phyloP scores from a whole-genome alignment of 108 stramenopile genomes.

The Epithemia pelagica region DNA sequence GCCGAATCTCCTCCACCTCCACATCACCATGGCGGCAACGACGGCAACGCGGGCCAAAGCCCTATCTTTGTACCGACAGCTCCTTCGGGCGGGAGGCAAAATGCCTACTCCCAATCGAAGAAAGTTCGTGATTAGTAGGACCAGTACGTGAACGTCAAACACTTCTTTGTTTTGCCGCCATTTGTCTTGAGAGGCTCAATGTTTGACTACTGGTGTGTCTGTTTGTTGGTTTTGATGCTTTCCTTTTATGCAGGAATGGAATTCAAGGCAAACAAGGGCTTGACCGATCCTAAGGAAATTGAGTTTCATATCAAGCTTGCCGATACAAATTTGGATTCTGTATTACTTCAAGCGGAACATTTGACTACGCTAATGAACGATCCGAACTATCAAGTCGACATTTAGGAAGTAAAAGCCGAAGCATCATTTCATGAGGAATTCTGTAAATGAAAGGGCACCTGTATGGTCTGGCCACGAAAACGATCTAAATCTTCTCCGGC shows the following conservation, averaged over 20 bases:
- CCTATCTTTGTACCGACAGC: slow-evolving; percentile 74
- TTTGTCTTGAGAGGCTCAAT: too few relatives aligned
- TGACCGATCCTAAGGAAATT: slow-evolving; percentile 68
- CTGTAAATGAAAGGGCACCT: slow-evolving; percentile 24
- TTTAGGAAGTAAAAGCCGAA: slow-evolving; percentile 5
- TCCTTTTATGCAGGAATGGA: slow-evolving; percentile 38
- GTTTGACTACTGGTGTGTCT: too few relatives aligned
- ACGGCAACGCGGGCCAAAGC: slow-evolving; percentile 40
- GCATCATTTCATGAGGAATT: neutral
- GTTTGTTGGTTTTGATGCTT: too few relatives aligned
- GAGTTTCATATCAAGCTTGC: slow-evolving; percentile 65
- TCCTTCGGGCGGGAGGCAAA: slow-evolving; percentile 59
- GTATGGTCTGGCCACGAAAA: slow-evolving; percentile 43
- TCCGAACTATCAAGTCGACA: slow-evolving; percentile 44
- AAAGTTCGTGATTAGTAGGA: slow-evolving; percentile 69
- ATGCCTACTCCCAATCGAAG: slow-evolving; percentile 87
- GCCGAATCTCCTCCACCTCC: too few relatives aligned
- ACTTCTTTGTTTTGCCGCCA: too few relatives aligned
- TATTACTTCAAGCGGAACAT: slow-evolving; percentile 81
- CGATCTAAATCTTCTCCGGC: slow-evolving; percentile 77
- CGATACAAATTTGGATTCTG: slow-evolving; percentile 83
- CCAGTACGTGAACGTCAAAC: too few relatives aligned
- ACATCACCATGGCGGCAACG: slow-evolving; percentile 24
- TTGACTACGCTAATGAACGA: slow-evolving; percentile 62
- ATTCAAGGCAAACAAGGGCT: slow-evolving; percentile 43